Percentiles rank a stretch among this genome's conserved stretches.
These are phyloP conservation scores for Davidsoniella neocaledoniae DNA, from an alignment of 2,329 filamentous ascomycete species.

Conservation along the genomic window DNA sequence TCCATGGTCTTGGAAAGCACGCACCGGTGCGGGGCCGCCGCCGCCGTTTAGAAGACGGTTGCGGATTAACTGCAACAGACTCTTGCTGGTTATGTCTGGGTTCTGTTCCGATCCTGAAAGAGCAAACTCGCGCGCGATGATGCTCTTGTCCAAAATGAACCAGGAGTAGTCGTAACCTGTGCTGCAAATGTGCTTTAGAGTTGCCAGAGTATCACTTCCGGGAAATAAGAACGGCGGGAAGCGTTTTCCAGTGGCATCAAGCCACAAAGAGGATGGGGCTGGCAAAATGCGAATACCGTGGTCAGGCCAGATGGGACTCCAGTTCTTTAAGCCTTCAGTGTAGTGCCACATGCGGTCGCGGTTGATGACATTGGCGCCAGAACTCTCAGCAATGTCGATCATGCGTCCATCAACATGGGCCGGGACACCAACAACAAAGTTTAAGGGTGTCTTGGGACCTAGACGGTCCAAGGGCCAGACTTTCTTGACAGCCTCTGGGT, in stretches of 20 bases:
- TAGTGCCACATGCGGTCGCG: constrained; percentile 51
- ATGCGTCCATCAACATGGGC: constrained; percentile 48
- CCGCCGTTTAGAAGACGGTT: constrained; percentile 30
- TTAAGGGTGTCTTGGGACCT: constrained; percentile 36
- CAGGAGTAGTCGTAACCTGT: constrained; percentile 47
- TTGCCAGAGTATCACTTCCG: constrained; percentile 39
- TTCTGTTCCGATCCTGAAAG: constrained; percentile 48
- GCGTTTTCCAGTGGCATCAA: constrained; percentile 41
- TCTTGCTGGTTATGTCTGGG: constrained; percentile 42
- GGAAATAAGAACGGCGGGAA: constrained; percentile 40
- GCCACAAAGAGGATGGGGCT: constrained; percentile 44
- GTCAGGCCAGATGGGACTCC: constrained; percentile 43
- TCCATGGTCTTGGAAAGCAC: constrained; percentile 41
- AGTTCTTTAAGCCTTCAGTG: constrained; percentile 44
- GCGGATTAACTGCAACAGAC: constrained; percentile 32
- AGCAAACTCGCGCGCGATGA: constrained; percentile 44
- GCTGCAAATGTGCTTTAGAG: constrained; percentile 40
- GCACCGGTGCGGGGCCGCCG: constrained; percentile 36
- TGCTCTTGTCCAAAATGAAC: constrained; percentile 42
- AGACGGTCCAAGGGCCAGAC: constrained; percentile 41
- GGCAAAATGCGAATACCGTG: constrained; percentile 46
- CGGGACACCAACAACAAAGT: constrained; percentile 43
- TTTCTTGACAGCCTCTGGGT: constrained; percentile 41
- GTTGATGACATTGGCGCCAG: constrained; percentile 40
- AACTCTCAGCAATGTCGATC: constrained; percentile 36